A percentile compares a stretch with the other conserved stretches of the same genome.
These are phyloP conservation scores for Rutidosis leptorrhynchoides DNA, from an alignment of 129 eudicot genomes.

Conservation along the genomic window DNA sequence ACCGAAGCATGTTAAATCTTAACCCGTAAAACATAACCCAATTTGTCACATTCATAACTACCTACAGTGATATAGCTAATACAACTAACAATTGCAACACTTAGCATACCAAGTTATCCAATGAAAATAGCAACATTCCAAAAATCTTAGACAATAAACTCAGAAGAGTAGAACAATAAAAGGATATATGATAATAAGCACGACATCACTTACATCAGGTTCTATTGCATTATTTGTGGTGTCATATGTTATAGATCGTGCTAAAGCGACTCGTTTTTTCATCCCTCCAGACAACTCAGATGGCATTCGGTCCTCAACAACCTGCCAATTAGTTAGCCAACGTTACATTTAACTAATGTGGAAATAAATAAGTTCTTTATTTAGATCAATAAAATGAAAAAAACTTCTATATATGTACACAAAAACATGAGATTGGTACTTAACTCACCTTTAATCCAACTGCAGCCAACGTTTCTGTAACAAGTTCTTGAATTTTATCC, in stretches of 20 bases:
- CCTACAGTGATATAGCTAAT: conserved; percentile 5
- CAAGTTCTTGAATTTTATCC: conserved; percentile 68
- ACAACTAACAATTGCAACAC: not conserved
- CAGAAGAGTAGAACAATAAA: not conserved
- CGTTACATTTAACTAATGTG: not conserved
- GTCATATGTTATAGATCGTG: conserved; percentile 83
- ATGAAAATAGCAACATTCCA: conserved; percentile 7
- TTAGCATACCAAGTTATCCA: not conserved
- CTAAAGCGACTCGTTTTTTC: conserved; percentile 97
- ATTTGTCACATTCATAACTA: not conserved
- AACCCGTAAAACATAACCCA: not conserved
- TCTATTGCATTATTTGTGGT: conserved; percentile 71
- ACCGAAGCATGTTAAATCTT: no score
- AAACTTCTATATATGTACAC: not conserved
- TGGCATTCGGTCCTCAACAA: conserved; percentile 89
- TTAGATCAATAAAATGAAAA: conserved; percentile 3
- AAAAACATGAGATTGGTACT: not conserved
- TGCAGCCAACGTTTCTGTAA: conserved; percentile 86
- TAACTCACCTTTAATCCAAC: conserved; percentile 82
- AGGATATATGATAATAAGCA: conserved; percentile 7
- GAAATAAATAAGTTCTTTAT: not conserved
- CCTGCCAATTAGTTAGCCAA: conserved; percentile 44
- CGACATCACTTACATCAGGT: conserved; percentile 69
- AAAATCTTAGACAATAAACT: conserved; percentile 2
- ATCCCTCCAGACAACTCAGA: conserved; percentile 99